A percentile compares a stretch with the other conserved stretches of the same genome.
Conservation (phyloP, 345 rosid genomes). For the Dimocarpus longan region DNA sequence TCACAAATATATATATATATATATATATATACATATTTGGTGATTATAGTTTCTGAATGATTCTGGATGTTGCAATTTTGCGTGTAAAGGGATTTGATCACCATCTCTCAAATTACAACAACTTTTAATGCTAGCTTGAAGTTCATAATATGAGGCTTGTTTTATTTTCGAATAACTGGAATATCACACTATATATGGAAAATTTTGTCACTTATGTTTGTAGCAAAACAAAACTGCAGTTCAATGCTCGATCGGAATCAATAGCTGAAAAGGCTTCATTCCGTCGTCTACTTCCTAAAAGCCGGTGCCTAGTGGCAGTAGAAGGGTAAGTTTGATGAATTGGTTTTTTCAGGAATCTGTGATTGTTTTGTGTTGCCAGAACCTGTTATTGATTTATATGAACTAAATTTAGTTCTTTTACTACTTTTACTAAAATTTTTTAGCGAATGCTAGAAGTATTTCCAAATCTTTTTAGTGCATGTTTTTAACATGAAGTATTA, state of each 20-base stretch:
- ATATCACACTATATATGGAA: neutral
- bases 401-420: neutral
- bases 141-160: neutral
- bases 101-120: neutral
- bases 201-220: neutral
- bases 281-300: conserved; percentile 81
- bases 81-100: too few species aligned
- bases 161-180: neutral
- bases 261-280: conserved; percentile 81
- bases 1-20: too few species aligned
- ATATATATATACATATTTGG: neutral
- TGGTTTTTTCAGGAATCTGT: conserved; percentile 9
- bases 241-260: conserved; percentile 94
- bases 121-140: neutral
- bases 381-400: neutral
- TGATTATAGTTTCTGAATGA: neutral
- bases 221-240: conserved; percentile 47
- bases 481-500: neutral
- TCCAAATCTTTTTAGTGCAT: neutral
- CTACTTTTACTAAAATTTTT: conserved; percentile 8
- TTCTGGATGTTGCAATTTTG: neutral
- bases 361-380: neutral
- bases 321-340: conserved; percentile 68
- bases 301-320: conserved; percentile 72
- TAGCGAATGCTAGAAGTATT: neutral